These are phyloP conservation scores for Curvularia sp. DNA, from an alignment of 2,329 filamentous ascomycete genomes.

Conservation along the genomic window DNA sequence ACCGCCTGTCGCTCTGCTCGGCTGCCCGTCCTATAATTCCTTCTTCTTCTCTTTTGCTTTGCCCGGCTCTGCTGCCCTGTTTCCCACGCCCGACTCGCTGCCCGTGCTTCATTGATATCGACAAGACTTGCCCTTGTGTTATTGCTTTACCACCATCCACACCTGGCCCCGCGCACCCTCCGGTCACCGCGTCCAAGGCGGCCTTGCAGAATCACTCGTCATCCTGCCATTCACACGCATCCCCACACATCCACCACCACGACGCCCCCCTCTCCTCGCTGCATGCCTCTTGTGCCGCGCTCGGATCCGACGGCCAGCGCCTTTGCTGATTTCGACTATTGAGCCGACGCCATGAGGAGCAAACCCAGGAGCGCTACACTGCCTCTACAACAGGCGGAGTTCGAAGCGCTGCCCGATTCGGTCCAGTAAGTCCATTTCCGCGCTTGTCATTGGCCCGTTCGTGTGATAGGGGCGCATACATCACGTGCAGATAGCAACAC, in stretches of 20 bases:
- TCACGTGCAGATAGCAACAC: slow-evolving; percentile 36
- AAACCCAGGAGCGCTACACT: slow-evolving; percentile 32
- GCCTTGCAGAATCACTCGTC: slow-evolving; percentile 11
- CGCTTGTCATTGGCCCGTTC: slow-evolving; percentile 23
- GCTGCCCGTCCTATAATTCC: slow-evolving; percentile 13
- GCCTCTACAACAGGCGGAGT: slow-evolving; percentile 50
- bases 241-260: not conserved
- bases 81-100: slow-evolving; percentile 16
- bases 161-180: slow-evolving; percentile 21
- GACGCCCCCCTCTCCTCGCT: not conserved
- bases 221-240: slow-evolving; percentile 12
- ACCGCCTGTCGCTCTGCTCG: slow-evolving; percentile 11
- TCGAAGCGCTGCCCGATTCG: slow-evolving; percentile 51
- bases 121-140: not conserved
- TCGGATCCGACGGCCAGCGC: slow-evolving; percentile 10
- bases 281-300: slow-evolving; percentile 16
- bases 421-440: slow-evolving; percentile 50
- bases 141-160: slow-evolving; percentile 9
- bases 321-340: slow-evolving; percentile 17
- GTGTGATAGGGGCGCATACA: slow-evolving; percentile 31
- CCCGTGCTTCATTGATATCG: slow-evolving; percentile 19
- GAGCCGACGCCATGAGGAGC: slow-evolving; percentile 38
- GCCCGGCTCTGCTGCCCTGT: slow-evolving; percentile 8
- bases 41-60: slow-evolving; percentile 7
- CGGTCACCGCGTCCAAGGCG: slow-evolving; percentile 19